Evolutionary conservation across 2,329 filamentous ascomycete species (phyloP).

Genomic region (Hansfordia pulvinata): DNA sequence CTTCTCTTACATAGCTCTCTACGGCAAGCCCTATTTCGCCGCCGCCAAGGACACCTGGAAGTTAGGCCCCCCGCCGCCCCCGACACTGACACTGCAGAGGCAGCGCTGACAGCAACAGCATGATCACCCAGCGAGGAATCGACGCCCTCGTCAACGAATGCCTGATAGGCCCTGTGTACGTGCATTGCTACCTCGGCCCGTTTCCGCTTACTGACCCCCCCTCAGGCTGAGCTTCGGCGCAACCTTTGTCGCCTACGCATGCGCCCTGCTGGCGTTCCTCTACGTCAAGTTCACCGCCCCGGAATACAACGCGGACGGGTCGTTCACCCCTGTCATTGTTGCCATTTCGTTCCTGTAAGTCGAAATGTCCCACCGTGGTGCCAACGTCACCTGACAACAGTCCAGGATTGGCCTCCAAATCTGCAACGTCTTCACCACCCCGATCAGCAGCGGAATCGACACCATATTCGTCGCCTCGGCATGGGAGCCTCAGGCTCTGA

Average conservation of each 20-base stretch:
- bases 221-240: constrained; percentile 53
- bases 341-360: constrained; percentile 37
- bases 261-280: constrained; percentile 71
- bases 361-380: neutral
- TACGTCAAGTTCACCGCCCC: constrained; percentile 76
- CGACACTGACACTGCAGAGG: neutral
- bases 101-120: too few species aligned
- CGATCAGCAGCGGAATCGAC: constrained; percentile 76
- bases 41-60: constrained; percentile 83
- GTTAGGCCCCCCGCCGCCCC: constrained; percentile 17
- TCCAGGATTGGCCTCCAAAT: constrained; percentile 70
- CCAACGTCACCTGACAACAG: neutral
- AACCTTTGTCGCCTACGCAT: constrained; percentile 72
- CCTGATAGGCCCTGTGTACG: constrained; percentile 57
- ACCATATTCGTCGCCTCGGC: constrained; percentile 77
- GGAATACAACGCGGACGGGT: constrained; percentile 54
- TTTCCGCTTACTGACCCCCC: neutral
- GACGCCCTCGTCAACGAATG: constrained; percentile 86
- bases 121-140: constrained; percentile 86
- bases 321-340: constrained; percentile 65
- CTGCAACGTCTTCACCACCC: constrained; percentile 78
- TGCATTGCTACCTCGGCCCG: too few species aligned
- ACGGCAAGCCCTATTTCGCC: constrained; percentile 76
- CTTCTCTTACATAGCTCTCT: constrained; percentile 84
- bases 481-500: constrained; percentile 60